phyloP scores from a whole-genome alignment of 768 basidiomycete species.

The Lentinus tigrinus region DNA sequence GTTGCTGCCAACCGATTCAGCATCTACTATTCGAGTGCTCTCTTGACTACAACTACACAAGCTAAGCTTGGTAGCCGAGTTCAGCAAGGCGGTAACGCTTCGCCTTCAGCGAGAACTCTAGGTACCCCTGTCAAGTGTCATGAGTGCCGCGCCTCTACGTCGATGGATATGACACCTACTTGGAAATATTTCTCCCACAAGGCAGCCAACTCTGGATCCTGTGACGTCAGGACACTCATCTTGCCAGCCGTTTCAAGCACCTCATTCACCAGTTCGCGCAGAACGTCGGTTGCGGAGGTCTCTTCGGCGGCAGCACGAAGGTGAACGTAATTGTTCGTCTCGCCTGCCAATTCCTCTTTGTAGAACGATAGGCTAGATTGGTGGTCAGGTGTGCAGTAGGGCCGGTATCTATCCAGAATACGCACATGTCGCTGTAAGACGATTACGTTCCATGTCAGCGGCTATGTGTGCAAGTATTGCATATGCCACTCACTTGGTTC shows the following conservation, averaged over 20 bases:
- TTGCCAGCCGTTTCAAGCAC: neutral
- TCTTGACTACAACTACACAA: no score
- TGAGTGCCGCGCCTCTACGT: no score
- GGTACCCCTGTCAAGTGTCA: neutral
- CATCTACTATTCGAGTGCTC: no score
- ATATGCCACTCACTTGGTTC: constrained; percentile 1
- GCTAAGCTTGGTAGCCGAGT: neutral
- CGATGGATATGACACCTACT: neutral
- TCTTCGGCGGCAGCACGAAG: constrained; percentile 11
- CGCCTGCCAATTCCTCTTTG: constrained; percentile 17
- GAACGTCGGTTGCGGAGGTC: neutral
- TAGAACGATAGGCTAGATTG: constrained; percentile 19
- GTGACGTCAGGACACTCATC: neutral
- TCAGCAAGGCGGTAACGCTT: constrained; percentile 4
- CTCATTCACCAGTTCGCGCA: constrained; percentile 16
- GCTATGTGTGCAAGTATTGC: no score
- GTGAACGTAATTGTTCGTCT: constrained; percentile 18
- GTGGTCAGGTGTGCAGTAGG: neutral
- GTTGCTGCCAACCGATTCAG: no score
- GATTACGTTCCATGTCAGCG: neutral
- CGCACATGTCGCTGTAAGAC: constrained; percentile 6
- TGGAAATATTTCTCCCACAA: constrained; percentile 7
- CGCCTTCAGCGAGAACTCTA: constrained; percentile 11
- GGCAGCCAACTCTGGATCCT: neutral
- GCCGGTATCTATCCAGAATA: neutral